Evolutionary conservation across 768 basidiomycete genomes (phyloP).

Genomic region (Amanita phalloides): DNA sequence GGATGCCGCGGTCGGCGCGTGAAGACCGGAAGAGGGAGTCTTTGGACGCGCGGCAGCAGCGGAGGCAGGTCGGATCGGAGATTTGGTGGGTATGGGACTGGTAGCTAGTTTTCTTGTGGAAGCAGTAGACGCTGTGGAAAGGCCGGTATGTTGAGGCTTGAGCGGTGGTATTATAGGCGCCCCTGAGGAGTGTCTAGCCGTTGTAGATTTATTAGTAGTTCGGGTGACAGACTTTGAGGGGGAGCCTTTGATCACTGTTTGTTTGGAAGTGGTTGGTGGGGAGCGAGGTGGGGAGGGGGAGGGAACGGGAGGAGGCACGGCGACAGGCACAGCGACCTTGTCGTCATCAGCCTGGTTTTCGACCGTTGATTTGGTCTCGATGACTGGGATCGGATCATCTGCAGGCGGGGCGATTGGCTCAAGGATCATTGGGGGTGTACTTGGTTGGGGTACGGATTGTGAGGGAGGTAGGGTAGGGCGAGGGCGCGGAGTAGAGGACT

Average conservation of each 20-base stretch:
- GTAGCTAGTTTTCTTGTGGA: constrained; percentile 14
- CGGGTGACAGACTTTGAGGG: constrained; percentile 8
- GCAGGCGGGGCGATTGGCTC: background rate
- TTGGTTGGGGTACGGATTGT: constrained; percentile 14
- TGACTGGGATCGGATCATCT: background rate
- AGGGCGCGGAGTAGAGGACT: constrained; percentile 19
- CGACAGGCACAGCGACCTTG: constrained; percentile 13
- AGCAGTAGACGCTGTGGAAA: constrained; percentile 23
- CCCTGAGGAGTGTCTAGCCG: constrained; percentile 1
- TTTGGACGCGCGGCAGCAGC: constrained; percentile 37
- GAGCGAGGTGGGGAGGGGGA: constrained; percentile 10
- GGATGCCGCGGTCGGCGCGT: constrained; percentile 78
- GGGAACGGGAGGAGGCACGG: constrained; percentile 13
- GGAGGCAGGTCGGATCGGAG: constrained; percentile 21
- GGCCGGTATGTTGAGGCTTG: constrained; percentile 30
- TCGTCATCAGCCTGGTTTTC: constrained; percentile 12
- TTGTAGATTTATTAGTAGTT: constrained; percentile 4
- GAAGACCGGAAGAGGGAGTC: constrained; percentile 57
- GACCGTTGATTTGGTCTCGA: background rate
- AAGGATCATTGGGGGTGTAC: background rate
- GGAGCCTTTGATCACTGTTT: background rate
- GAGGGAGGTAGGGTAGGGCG: constrained; percentile 23
- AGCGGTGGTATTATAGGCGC: constrained; percentile 13
- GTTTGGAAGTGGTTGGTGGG: background rate
- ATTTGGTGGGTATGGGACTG: constrained; percentile 17